Percentiles rank a stretch among this genome's conserved stretches.
Conservation (phyloP, 352 stramenopile species). For the Phytophthora podocarpi region DNA sequence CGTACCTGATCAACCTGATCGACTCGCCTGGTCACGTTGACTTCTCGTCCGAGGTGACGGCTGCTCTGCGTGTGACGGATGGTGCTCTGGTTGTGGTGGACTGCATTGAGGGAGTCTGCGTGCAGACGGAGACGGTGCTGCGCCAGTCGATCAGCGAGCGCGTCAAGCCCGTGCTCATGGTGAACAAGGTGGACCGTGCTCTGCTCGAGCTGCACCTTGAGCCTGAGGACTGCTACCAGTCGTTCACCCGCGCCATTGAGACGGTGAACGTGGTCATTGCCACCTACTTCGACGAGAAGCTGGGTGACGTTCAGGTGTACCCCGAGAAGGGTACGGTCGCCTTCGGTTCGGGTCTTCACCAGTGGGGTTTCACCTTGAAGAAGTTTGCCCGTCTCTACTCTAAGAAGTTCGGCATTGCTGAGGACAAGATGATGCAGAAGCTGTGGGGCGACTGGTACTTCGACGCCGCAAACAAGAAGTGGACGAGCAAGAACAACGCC, state of each 20-base stretch:
- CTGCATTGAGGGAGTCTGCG: constrained; percentile 99
- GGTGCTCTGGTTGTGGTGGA: constrained; percentile 99
- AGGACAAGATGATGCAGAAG: constrained; percentile 99
- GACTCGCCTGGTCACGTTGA: constrained; percentile 99
- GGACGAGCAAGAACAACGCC: constrained; percentile 94
- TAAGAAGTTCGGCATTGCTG: constrained; percentile 98
- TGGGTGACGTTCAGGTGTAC: constrained; percentile 98
- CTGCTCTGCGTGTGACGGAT: constrained; percentile 99
- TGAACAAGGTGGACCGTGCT: constrained; percentile 99
- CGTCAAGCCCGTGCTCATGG: constrained; percentile 98
- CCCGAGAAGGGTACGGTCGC: constrained; percentile 98
- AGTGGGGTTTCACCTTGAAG: constrained; percentile 99
- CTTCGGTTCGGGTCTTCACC: constrained; percentile 99
- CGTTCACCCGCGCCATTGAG: constrained; percentile 98
- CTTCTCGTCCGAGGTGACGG: constrained; percentile 99
- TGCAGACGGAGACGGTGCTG: constrained; percentile 99
- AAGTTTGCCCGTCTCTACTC: constrained; percentile 99
- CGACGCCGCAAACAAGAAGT: constrained; percentile 95
- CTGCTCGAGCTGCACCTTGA: constrained; percentile 98
- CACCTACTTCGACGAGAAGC: constrained; percentile 98
- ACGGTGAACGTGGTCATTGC: constrained; percentile 99
- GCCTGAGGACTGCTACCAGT: constrained; percentile 99
- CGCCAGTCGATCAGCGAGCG: constrained; percentile 98
- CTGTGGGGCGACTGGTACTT: constrained; percentile 99
- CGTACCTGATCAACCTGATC: constrained; percentile 99